Conservation (phyloP, 2,329 filamentous ascomycete genomes). For the Zasmidium angulare region DNA sequence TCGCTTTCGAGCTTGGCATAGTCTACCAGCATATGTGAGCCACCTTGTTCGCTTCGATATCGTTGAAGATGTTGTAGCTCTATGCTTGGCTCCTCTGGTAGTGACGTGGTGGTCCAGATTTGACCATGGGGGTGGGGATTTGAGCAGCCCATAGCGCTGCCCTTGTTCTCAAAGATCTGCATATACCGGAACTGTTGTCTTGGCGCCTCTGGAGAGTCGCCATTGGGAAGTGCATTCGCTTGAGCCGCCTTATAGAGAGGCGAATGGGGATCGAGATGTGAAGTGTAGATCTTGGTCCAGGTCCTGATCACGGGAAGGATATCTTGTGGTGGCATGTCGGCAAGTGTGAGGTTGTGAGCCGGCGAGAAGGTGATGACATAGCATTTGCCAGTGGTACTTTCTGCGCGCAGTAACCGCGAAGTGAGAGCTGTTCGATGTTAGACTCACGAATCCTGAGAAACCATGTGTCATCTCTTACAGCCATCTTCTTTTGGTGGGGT, state of each 20-base stretch:
- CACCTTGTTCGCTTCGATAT: conserved; percentile 71
- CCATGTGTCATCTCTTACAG: conserved; percentile 39
- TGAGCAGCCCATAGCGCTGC: conserved; percentile 95
- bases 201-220: conserved; percentile 53
- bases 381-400: conserved; percentile 90
- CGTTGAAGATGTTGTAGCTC: conserved; percentile 77
- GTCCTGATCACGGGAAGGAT: conserved; percentile 83
- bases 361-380: conserved; percentile 95
- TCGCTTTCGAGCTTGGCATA: conserved; percentile 80
- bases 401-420: conserved; percentile 73
- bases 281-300: conserved; percentile 87
- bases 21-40: conserved; percentile 77
- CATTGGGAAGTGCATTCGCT: conserved; percentile 38
- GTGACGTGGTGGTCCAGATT: conserved; percentile 87
- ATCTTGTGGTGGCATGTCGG: conserved; percentile 75
- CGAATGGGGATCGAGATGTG: conserved; percentile 72
- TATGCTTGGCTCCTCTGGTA: conserved; percentile 83
- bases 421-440: conserved; percentile 60
- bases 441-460: neutral
- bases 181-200: conserved; percentile 86
- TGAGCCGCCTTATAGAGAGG: conserved; percentile 55
- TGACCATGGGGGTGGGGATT: conserved; percentile 98
- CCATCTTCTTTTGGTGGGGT: conserved; percentile 50
- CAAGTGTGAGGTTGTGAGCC: conserved; percentile 85
- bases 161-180: conserved; percentile 99